phyloP scores from a whole-genome alignment of 169 alveolate species.

The Plasmodium cynomolgi region DNA sequence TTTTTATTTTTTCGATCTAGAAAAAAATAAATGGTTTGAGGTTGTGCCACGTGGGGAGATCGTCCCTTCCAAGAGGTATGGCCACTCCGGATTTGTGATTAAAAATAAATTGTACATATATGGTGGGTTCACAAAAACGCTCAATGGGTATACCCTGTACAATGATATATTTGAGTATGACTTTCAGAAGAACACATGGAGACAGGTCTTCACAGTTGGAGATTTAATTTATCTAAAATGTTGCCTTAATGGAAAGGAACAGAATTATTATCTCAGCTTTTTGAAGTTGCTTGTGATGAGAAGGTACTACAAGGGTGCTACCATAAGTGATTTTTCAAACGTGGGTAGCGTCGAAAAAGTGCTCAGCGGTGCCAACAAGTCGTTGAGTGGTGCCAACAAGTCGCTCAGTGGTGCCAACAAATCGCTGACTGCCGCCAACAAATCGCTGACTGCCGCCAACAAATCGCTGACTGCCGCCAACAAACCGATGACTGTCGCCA shows the following conservation, averaged over 20 bases:
- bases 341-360: neutral
- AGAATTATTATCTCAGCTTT: neutral
- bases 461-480: too few relatives aligned
- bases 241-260: neutral
- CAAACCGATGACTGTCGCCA: too few relatives aligned
- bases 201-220: constrained; percentile 36
- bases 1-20: constrained; percentile 25
- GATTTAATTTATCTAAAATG: constrained; percentile 33
- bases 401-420: too few relatives aligned
- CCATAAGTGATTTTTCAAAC: neutral
- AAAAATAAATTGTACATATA: constrained; percentile 28
- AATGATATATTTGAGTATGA: constrained; percentile 30
- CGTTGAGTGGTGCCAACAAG: too few relatives aligned
- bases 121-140: constrained; percentile 42
- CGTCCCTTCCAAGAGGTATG: constrained; percentile 27
- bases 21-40: constrained; percentile 36
- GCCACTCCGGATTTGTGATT: constrained; percentile 21
- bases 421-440: too few relatives aligned
- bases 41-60: neutral
- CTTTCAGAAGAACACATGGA: constrained; percentile 26
- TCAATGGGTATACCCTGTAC: neutral
- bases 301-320: neutral
- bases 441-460: too few relatives aligned
- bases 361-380: too few relatives aligned
- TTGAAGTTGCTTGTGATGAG: constrained; percentile 17